Conservation (phyloP, 257 asterid genomes). For the Petunia secreta region DNA sequence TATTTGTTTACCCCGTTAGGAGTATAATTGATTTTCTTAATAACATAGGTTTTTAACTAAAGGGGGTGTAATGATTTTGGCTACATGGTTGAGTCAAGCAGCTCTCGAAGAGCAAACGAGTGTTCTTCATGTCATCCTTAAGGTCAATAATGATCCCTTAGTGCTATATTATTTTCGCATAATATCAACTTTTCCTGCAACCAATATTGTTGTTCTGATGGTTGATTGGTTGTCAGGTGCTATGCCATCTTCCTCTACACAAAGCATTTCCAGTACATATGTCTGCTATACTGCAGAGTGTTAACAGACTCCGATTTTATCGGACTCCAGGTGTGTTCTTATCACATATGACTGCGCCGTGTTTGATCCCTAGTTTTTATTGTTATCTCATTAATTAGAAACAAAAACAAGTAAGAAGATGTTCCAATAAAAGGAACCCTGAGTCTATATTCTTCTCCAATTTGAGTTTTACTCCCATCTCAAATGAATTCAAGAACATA, state of each 20-base stretch:
- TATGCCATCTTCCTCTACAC: slow-evolving; percentile 81
- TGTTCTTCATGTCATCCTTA: slow-evolving; percentile 68
- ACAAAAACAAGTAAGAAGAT: too few species aligned
- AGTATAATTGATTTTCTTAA: slow-evolving; percentile 27
- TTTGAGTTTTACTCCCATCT: too few species aligned
- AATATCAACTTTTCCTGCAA: not conserved
- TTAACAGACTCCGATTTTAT: slow-evolving; percentile 83
- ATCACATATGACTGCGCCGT: slow-evolving; percentile 33
- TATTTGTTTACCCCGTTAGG: slow-evolving; percentile 3
- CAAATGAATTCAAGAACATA: too few species aligned
- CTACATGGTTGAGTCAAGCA: slow-evolving; percentile 94
- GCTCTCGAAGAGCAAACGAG: slow-evolving; percentile 91
- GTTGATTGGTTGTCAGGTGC: slow-evolving; percentile 57
- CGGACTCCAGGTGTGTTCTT: slow-evolving; percentile 84
- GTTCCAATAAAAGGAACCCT: too few species aligned
- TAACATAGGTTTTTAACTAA: slow-evolving; percentile 72
- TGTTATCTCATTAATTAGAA: not conserved
- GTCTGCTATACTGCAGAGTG: slow-evolving; percentile 96
- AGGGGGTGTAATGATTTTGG: slow-evolving; percentile 90
- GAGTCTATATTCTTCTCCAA: too few species aligned
- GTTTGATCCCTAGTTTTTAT: not conserved
- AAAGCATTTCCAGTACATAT: slow-evolving; percentile 87
- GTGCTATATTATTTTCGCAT: slow-evolving; percentile 8
- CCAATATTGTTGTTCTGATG: slow-evolving; percentile 29
- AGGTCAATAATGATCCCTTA: slow-evolving; percentile 46